Evolutionary conservation across 371 early-diverging fungal species (phyloP), one percentile per base, ranked within the genome.

Genomic region (Fennellomyces sp.): DNA sequence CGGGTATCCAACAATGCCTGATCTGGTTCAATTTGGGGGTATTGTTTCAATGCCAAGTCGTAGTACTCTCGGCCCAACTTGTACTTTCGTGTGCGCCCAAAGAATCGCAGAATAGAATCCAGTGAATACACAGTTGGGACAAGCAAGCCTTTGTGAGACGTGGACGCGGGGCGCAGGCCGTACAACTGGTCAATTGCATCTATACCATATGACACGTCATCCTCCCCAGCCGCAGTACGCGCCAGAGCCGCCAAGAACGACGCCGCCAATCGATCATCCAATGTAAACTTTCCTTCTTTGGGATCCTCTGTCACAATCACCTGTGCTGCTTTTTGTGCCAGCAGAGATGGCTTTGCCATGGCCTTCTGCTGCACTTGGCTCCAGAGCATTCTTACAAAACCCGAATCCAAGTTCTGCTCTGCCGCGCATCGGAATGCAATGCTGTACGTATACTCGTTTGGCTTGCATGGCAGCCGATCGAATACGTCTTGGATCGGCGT

Each of bases 61-160:
- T 64, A 69, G 50, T 69, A 75, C 25, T 69, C 65, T 47, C 55
- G 52, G 17, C 72, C 72, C 15, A 72, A 33, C n/a, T 63, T 35
- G 52, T 51, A 75, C 52, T 67, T 54, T 28, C 48, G 45, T 4
- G 63, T 11, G 6, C 56, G 56, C 6, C 69, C 72, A 28, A 61
- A 63, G 31, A 75, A 69, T 29, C 75, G 63, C 15, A 75, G 50
- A 12, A 75, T 69, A 1, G 52, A 55, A 52, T 72, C 72, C 12
- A 75, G 23, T 11, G 59, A 59, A 30, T 65, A 58, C 5, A 58
- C 39, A 5, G 75, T 63, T 1, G 64, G 63, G 33, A 54, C 60
- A 23, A 66, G 52, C 23, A 45, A 6, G 56, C 63, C 49, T 68
- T 63, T 29, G 57, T 45, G 25, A 52, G 56, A 62, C 7, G 66